Evolutionary conservation across 148 eudicot species (phyloP).

Genomic region (Rhododendron mucronatum): DNA sequence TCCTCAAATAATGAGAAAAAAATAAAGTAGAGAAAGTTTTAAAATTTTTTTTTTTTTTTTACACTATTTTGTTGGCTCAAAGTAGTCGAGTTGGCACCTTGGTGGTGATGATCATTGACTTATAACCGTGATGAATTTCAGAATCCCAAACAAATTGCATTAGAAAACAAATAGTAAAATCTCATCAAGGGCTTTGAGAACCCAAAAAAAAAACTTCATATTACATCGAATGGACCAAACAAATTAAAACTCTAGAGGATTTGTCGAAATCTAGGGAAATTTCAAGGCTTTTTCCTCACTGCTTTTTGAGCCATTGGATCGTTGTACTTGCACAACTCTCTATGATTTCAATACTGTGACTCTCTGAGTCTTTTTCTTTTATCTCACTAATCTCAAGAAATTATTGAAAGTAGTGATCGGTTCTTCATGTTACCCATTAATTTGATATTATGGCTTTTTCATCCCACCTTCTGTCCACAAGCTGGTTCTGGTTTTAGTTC

Average conservation of each 20-base stretch:
- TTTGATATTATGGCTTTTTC: not conserved
- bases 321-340: conserved; percentile 16
- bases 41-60: not conserved
- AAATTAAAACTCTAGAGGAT: conserved; percentile 4
- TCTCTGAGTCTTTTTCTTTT: conserved; percentile 2
- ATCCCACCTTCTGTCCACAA: not conserved
- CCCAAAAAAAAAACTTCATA: conserved; percentile 15
- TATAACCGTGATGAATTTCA: conserved; percentile 11
- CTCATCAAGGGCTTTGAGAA: conserved; percentile 12
- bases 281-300: conserved; percentile 20
- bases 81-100: conserved; percentile 23
- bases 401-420: not conserved
- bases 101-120: conserved; percentile 52
- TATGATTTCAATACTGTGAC: not conserved
- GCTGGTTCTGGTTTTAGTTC: not conserved
- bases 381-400: not conserved
- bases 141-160: conserved; percentile 8
- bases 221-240: too few relatives aligned
- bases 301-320: conserved; percentile 18
- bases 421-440: not conserved
- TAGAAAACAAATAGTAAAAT: conserved; percentile 17
- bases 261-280: conserved; percentile 34
- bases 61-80: conserved; percentile 4
- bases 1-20: not conserved
- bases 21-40: not conserved